Evolutionary conservation across 202 grass and related monocot species (phyloP), one percentile per base, ranked within the genome.

Genomic region (Cymbopogon flexuosus): DNA sequence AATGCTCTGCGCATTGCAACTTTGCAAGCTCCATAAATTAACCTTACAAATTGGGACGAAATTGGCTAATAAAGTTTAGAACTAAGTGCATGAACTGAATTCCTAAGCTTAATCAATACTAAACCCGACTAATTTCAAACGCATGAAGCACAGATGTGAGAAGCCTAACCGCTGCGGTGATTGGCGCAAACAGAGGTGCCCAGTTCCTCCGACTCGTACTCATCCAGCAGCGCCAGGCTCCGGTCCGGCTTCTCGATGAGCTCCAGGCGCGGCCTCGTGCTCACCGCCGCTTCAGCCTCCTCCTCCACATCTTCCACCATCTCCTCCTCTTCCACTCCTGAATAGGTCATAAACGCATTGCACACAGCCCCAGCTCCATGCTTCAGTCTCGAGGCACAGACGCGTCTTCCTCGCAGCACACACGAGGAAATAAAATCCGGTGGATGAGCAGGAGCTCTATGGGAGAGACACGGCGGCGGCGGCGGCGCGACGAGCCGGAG

Each of bases 241-340:
- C 92, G 76, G 72, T 90, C 83, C 36, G 96, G 96, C 70, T 99
- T 99, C 84, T 89, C 88, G 64, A 87, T 95, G 51, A 95, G 90
- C 29, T 33, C 31, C 31, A 33, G 31, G 31, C 31, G 31, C 31
- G 31, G 31, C 31, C 31, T 33, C 31, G 31, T 33, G 31, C 31
- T 33, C 31, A 33, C 31, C 31, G 31, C 2, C 31, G 31, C 3
- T 33, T 33, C 31, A 33, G 4, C 31, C 31, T 46, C 43, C 43
- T 67, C 85, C 19, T 69, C 88, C 27, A n/a, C 35, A 24, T 65
- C 78, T 57, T 73, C 78, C 47, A 72, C 47, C 33, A 34, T 60
- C n/a, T 88, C 80, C 10, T 88, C 80, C 27, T 81, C 66, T 11
- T 77, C 68, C 8, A 72, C 63, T 42, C 60, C 72, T 1, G 82